Base-by-base conservation (phyloP, 495 filamentous ascomycete genomes). In the Neurospora terricola region DNA sequence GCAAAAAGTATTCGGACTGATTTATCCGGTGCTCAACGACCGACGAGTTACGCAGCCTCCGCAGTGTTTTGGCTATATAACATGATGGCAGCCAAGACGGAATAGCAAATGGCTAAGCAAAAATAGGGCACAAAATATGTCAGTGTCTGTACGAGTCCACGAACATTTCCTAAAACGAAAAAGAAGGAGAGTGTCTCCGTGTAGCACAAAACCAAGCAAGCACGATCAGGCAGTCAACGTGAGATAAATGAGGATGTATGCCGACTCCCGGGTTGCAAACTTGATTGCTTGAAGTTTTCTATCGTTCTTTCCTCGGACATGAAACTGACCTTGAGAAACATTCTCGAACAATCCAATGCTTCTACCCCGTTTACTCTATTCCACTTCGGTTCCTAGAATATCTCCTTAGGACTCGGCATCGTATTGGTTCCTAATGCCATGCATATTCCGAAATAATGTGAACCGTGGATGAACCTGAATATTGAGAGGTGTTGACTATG, bases 381-480 rank as follows among this genome's bases (percentile, higher is more conserved):
- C 5, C 14, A 18, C 1, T 42, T 7, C 0, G 0, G 14, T 42
- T 18, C 39, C 6, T 37, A 0, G 36, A 37, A 37, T 8, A 45
- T n/a, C 10, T n/a, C 1, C 42, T 1, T 3, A n/a, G 7, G 3
- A 45, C 42, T 45, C 42, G 42, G 18, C 18, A 45, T n/a, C 42
- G 18, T 4, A n/a, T 0, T n/a, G 0, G 0, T n/a, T 7, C 0
- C 18, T 7, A 3, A 10, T 45, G 0, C 18, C 42, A 45, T 45
- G 18, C 18, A 42, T 18, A 5, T 40, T 40, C 11, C 11, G 0
- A 4, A 4, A 0, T 0, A 40, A 40, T 14, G 0, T 14, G 12
- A 40, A 14, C 12, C 38, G 38, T 40, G 38, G 11, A n/a, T n/a
- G n/a, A n/a, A n/a, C n/a, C n/a, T n/a, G n/a, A n/a, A n/a, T n/a